A percentile compares a stretch with the other conserved stretches of the same genome.
Conservation (phyloP, 306 rosid species). For the Vigna mungo region DNA sequence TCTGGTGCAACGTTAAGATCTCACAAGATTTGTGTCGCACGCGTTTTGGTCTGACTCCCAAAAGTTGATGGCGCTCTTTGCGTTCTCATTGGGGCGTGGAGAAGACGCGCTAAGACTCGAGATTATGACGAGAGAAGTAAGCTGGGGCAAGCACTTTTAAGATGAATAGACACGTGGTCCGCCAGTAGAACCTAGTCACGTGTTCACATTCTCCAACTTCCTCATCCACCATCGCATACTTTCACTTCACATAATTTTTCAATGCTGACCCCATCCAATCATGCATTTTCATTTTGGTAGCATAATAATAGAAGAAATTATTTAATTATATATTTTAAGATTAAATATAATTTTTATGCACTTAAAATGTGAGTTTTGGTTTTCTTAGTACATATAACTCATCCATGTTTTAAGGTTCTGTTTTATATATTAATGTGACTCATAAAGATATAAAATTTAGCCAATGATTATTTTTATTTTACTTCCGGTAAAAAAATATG, state of each 20-base stretch:
- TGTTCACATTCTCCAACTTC: conserved; percentile 37
- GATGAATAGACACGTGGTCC: neutral
- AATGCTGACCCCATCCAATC: neutral
- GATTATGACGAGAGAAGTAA: neutral
- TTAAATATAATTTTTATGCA: too few species aligned
- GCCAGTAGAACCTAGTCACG: conserved; percentile 35
- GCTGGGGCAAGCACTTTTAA: too few species aligned
- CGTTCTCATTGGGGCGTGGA: conserved; percentile 8
- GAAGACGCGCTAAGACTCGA: neutral
- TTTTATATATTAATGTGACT: too few species aligned
- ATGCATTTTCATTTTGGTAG: too few species aligned
- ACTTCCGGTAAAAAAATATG: too few species aligned
- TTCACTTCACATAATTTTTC: neutral
- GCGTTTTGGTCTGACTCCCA: neutral
- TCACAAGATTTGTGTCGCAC: neutral
- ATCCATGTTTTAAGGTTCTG: too few species aligned
- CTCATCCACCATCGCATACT: neutral
- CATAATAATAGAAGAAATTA: too few species aligned
- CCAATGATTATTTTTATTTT: too few species aligned
- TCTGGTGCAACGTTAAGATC: neutral
- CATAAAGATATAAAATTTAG: too few species aligned
- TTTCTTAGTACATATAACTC: too few species aligned
- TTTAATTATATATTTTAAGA: too few species aligned
- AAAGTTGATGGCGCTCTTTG: neutral
- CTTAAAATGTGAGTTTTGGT: too few species aligned